Base-by-base conservation (phyloP, 2,329 filamentous ascomycete species). In the Monosporascus sp. region DNA sequence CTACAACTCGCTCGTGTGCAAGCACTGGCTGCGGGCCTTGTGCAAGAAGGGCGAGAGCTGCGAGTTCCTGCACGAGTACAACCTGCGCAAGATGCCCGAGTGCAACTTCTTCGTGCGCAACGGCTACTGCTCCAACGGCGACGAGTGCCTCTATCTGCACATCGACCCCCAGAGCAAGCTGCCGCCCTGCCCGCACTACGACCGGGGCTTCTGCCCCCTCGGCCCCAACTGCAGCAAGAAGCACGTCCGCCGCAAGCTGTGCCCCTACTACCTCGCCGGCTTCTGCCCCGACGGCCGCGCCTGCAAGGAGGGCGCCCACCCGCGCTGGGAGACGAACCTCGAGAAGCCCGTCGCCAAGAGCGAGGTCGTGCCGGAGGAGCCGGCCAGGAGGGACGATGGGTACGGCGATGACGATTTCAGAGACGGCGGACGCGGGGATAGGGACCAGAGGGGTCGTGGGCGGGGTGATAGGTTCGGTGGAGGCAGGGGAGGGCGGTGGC, bases 41-140 rank as follows among this genome's bases (percentile, higher is more conserved):
- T 99, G 94, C 79, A 99, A 99, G 70, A 97, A 97, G 74, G 94
- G 93, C 64, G 88, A 97, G 67, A 84, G 85, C 61, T 99, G 94
- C 84, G 94, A 99, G 76, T 99, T 97, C 66, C 79, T 97, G 48
- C 94, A 99, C 79, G 94, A 97, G 74, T 99, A 97, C 78, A 97
- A 99, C 74, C 82, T 99, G 62, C 86, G 94, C 58, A 92, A 94
- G 72, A 97, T 97, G 90, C 92, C 94, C 57, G 94, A 97, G 75
- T 99, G 94, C 75, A 96, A 96, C 67, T 96, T 96, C 72, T 97
- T 93, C 73, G 86, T 91, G 53, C 83, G 91, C 56, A 96, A 94
- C 67, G 90, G 90, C 52, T 97, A 95, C 70, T 99, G 94, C 74
- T 90, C 89, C 58, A 96, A 97, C 73, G 94, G 93, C 60, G 93